A percentile compares a stretch with the other conserved stretches of the same genome.
Conservation (phyloP, 768 basidiomycete genomes). For the Pleurotus sapidus region DNA sequence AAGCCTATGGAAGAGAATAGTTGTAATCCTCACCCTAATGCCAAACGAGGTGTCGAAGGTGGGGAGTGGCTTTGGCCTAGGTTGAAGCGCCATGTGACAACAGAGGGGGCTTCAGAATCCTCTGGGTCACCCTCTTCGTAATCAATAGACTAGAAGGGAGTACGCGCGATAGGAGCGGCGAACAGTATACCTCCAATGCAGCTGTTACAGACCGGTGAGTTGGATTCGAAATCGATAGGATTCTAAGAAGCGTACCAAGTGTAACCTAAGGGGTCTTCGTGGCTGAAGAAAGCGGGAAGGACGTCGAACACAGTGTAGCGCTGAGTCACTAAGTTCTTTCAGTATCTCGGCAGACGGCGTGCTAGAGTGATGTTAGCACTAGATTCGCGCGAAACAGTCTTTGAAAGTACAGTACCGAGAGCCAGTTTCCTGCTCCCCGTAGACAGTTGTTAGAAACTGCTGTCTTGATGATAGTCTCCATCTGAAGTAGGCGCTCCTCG, state of each 20-base stretch:
- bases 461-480: slow-evolving; percentile 89
- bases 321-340: slow-evolving; percentile 92
- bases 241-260: slow-evolving; percentile 54
- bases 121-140: slow-evolving; percentile 92
- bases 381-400: too few relatives aligned
- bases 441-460: slow-evolving; percentile 85
- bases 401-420: slow-evolving; percentile 44
- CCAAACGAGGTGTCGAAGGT: slow-evolving; percentile 75
- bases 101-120: slow-evolving; percentile 76
- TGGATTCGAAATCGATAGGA: not conserved
- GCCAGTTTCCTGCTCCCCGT: slow-evolving; percentile 75
- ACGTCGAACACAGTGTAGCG: slow-evolving; percentile 97
- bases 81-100: slow-evolving; percentile 95
- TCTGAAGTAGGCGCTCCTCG: slow-evolving; percentile 90
- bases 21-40: slow-evolving; percentile 37
- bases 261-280: slow-evolving; percentile 81
- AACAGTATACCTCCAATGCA: slow-evolving; percentile 93
- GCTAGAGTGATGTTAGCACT: slow-evolving; percentile 31
- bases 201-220: slow-evolving; percentile 41
- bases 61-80: slow-evolving; percentile 86
- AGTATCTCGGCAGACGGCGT: slow-evolving; percentile 84
- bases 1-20: not conserved
- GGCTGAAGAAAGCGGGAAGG: slow-evolving; percentile 91
- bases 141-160: slow-evolving; percentile 84
- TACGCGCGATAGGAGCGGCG: slow-evolving; percentile 96